Conservation (phyloP, 495 filamentous ascomycete species). For the Cercophora scortea region DNA sequence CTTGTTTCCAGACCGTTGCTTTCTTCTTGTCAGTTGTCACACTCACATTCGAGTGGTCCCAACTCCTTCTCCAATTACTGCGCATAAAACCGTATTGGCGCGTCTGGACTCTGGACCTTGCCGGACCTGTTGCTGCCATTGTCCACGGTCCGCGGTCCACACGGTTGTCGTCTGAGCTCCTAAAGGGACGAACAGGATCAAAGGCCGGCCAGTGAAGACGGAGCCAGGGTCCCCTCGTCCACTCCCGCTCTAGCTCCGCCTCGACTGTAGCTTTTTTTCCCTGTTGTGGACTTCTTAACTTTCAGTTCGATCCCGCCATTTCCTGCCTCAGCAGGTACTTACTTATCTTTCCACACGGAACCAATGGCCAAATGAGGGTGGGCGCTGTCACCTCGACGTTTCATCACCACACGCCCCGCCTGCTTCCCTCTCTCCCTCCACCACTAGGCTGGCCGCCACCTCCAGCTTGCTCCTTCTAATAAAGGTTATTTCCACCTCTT, state of each 20-base stretch:
- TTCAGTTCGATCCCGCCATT: constrained; percentile 17
- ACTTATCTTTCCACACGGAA: constrained; percentile 20
- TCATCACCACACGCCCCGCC: constrained; percentile 42
- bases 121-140: not conserved
- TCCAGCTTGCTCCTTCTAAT: constrained; percentile 38
- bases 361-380: constrained; percentile 41
- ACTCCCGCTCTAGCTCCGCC: constrained; percentile 23
- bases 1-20: constrained; percentile 16
- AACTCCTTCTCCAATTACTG: constrained; percentile 2
- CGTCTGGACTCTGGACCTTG: constrained; percentile 6
- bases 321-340: constrained; percentile 23
- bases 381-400: constrained; percentile 39
- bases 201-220: constrained; percentile 18
- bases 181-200: constrained; percentile 12
- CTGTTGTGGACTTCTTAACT: constrained; percentile 10
- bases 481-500: constrained; percentile 43
- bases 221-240: constrained; percentile 25
- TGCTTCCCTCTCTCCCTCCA: constrained; percentile 28
- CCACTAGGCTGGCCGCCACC: constrained; percentile 44
- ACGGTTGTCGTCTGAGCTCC: constrained; percentile 8
- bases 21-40: constrained; percentile 5
- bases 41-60: not conserved
- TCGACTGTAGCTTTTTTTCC: constrained; percentile 15
- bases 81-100: constrained; percentile 3
- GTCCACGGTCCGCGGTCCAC: not conserved